Evolutionary conservation across 345 rosid genomes (phyloP).

Genomic region (Salix koriyanagi): DNA sequence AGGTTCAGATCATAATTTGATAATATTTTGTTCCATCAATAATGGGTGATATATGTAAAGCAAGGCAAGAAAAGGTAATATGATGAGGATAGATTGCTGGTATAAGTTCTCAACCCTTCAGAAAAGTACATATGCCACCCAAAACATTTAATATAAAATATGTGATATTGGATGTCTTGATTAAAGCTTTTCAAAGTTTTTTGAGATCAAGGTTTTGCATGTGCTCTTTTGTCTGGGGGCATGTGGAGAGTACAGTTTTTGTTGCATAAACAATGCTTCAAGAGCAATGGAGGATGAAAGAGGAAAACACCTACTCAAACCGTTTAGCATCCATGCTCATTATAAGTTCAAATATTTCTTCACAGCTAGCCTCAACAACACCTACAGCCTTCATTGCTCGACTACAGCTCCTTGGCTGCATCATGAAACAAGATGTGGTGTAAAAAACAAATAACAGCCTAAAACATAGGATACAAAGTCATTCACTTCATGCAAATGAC

Average conservation of each 20-base stretch:
- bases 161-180: background rate
- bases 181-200: background rate
- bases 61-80: background rate
- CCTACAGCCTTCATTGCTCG: constrained; percentile 99
- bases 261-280: constrained; percentile 1
- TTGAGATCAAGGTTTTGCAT: background rate
- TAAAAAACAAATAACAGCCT: constrained; percentile 18
- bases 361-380: constrained; percentile 95
- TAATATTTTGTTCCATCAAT: background rate
- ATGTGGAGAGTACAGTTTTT: background rate
- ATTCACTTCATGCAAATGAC: constrained; percentile 18
- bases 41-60: background rate
- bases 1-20: background rate
- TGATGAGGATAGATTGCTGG: background rate
- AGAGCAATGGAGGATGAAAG: constrained; percentile 7
- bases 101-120: background rate
- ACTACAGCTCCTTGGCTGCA: constrained; percentile 99
- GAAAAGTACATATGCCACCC: background rate
- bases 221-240: background rate
- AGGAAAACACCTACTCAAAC: constrained; percentile 79
- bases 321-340: constrained; percentile 99
- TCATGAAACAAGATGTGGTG: constrained; percentile 22
- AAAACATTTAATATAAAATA: background rate
- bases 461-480: constrained; percentile 13
- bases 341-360: constrained; percentile 92